Evolutionary conservation across 2,329 filamentous ascomycete species (phyloP).

Genomic region (Atkinsonella hypoxylon): DNA sequence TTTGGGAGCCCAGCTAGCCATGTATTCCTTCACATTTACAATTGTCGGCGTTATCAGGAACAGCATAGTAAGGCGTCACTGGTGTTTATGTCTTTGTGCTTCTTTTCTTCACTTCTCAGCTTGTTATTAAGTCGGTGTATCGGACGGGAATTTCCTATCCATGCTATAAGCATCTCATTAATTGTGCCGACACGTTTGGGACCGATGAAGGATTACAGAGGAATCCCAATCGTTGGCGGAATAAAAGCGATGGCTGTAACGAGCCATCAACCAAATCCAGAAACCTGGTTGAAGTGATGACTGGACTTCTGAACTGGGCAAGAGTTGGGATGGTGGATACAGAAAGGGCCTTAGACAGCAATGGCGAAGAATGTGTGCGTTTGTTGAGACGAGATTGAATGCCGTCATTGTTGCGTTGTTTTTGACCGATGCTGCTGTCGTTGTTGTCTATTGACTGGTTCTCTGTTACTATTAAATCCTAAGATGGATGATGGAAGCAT

Average conservation of each 20-base stretch:
- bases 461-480: not conserved
- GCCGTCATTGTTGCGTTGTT: not conserved
- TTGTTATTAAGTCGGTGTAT: slow-evolving; percentile 13
- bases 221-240: not conserved
- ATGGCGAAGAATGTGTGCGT: slow-evolving; percentile 5
- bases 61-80: slow-evolving; percentile 47
- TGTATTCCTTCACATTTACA: slow-evolving; percentile 40
- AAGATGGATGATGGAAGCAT: not conserved
- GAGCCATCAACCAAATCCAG: not conserved
- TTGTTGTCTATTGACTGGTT: slow-evolving; percentile 12
- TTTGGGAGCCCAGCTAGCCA: slow-evolving; percentile 20
- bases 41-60: slow-evolving; percentile 39
- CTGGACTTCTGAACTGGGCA: not conserved
- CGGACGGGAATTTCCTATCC: slow-evolving; percentile 19
- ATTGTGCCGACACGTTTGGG: slow-evolving; percentile 13
- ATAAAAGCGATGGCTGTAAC: not conserved
- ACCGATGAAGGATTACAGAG: slow-evolving; percentile 2
- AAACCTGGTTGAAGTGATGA: not conserved
- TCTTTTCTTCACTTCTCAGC: slow-evolving; percentile 14
- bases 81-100: slow-evolving; percentile 31
- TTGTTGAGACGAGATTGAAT: slow-evolving; percentile 4
- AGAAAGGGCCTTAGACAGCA: not conserved
- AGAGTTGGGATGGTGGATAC: not conserved
- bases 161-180: slow-evolving; percentile 25
- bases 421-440: not conserved